Evolutionary conservation across 1,284 basidiomycete species (phyloP), one percentile per base, ranked within the genome.

Genomic region (Ceratobasidium papillatum): DNA sequence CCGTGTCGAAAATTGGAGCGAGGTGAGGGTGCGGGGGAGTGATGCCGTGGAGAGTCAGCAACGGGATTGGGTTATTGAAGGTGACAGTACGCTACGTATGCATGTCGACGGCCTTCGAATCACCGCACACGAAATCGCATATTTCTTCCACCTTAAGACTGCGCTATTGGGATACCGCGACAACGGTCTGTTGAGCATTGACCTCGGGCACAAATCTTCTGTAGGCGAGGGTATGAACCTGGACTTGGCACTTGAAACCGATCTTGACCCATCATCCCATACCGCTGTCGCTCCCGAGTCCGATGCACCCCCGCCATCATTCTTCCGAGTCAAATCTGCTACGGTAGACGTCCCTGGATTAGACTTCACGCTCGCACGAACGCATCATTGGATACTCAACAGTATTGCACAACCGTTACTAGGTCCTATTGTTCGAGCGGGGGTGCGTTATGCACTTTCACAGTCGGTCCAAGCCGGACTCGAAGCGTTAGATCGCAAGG

Each of bases 311-410:
- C 54, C 66, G 3, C 52, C 66, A 14, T 80, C 82, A 8, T 78
- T 85, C 1, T 86, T 87, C 82, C 77, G 76, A n/a, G 83, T 87
- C 27, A 68, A 81, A 36, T 80, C 83, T 71, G 84, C 86, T 9
- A 77, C 79, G 36, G 81, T 83, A 0, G 77, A 80, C 22, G 63
- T 86, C 38, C 82, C 82, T 0, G 84, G 85, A 0, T 80, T 87
- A 8, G 77, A 76, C 11, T 81, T 87, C 73, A 77, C 77, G 41
- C 80, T 87, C 73, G 79, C 82, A 27, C 76, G 82, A 58, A 86
- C 84, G 75, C 81, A 81, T 66, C 86, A 88, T 74, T 87, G 84
- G 85, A 80, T 87, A 54, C 74, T 87, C 41, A 87, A 87, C 78
- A 84, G 82, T 47, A 72, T 85, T n/a, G 71, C 86, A 9, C 84